Base-by-base conservation (phyloP, 495 filamentous ascomycete species). In the Eremomyces bilateralis region DNA sequence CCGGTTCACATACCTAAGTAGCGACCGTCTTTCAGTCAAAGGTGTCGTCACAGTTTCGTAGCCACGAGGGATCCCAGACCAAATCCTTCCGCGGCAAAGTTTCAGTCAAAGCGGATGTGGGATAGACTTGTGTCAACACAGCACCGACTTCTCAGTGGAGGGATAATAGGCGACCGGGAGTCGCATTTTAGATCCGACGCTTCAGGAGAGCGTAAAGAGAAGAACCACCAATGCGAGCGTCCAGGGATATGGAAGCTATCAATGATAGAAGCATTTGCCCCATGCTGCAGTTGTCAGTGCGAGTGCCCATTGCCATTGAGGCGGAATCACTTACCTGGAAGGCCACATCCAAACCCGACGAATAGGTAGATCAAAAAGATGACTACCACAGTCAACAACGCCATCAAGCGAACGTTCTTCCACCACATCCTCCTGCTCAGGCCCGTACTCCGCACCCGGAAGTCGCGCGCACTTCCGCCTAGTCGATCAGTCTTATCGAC, bases 341-440 rank as follows among this genome's bases (percentile, higher is more conserved):
- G 46, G 12, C 76, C 76, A 60, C 76, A 81, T 3, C 73, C 75
- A 53, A 76, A 68, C 0, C 76, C 76, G 10, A 81, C 63, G 42
- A 80, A 71, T 13, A 81, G 49, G 52, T 81, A 81, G 3, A 95
- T 44, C 57, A 99, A 67, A 54, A 99, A 76, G 11, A 82, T 53
- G 22, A 90, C 53, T 28, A 95, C 88, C 31, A 94, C 45, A 1
- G 63, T 69, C 44, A 99, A 54, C 46, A 99, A 52, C 22, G 70
- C 71, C 83, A 95, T 94, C 49, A 61, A 40, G 43, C 90, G 88
- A 15, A 85, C 65, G 59, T 97, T 97, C 74, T 97, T 97, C 84
- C 85, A 99, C 88, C 88, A 99, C 90, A 95, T 95, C 47, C 70
- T 61, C 53, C 88, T 63, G 60, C 85, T 77, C 52, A 99, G 51